phyloP scores from a whole-genome alignment of 108 stramenopile genomes.

The Ochromonas danica region DNA sequence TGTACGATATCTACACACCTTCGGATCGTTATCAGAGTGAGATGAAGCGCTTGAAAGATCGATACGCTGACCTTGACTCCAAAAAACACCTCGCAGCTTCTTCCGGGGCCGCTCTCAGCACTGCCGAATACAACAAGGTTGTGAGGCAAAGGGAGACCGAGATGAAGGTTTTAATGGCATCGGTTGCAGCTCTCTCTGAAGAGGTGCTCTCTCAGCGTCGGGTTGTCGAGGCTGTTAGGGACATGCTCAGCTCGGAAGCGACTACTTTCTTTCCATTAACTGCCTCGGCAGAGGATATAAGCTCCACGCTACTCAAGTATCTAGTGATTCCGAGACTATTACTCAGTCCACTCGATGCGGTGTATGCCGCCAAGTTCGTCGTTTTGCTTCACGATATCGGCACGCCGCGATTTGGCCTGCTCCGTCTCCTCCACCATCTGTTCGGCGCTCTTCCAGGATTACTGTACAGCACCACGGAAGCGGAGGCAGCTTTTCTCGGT shows the following conservation, averaged over 20 bases:
- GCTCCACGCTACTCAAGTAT: not conserved
- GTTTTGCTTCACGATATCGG: not conserved
- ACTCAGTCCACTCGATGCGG: not conserved
- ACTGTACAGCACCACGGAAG: not conserved
- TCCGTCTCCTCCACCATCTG: not conserved
- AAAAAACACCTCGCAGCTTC: not conserved
- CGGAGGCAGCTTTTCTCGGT: constrained; percentile 7
- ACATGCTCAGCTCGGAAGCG: not conserved
- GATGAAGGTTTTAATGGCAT: not conserved
- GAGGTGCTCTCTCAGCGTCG: not conserved
- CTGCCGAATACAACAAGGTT: not conserved
- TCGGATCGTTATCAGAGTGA: not conserved
- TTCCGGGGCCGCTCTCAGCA: not conserved
- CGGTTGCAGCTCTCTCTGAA: not conserved
- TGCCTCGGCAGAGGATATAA: not conserved
- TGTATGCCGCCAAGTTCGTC: not conserved
- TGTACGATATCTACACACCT: not conserved
- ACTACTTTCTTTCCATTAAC: not conserved
- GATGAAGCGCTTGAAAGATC: not conserved
- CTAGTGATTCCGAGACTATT: not conserved
- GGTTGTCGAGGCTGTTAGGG: not conserved
- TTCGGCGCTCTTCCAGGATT: not conserved
- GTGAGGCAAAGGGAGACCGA: not conserved
- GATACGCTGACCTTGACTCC: not conserved
- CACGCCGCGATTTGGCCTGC: not conserved